A percentile compares a stretch with the other conserved stretches of the same genome.
These are phyloP conservation scores for Colletotrichum sp. DNA, from an alignment of 2,329 filamentous ascomycete genomes.

Conservation along the genomic window DNA sequence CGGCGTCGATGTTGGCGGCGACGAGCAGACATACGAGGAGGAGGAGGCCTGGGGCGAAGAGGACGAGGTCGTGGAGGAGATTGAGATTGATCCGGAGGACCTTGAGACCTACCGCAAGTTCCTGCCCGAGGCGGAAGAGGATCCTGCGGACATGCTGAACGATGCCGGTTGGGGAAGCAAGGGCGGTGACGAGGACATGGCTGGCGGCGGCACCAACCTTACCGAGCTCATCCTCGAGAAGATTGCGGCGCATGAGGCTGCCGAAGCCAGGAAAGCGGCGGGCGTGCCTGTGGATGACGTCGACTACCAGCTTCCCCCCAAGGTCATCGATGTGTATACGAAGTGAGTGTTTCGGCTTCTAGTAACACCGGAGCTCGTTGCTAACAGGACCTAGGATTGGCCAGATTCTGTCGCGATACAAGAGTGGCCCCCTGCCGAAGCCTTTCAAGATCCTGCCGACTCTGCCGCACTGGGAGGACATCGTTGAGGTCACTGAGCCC, in stretches of 20 bases:
- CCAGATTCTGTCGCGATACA: constrained; percentile 87
- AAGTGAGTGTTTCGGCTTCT: constrained; percentile 59
- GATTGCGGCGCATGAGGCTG: constrained; percentile 88
- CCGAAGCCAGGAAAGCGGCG: constrained; percentile 48
- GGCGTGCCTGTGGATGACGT: constrained; percentile 75
- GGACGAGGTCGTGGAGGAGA: constrained; percentile 71
- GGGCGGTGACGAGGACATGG: constrained; percentile 43
- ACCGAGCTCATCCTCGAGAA: constrained; percentile 93
- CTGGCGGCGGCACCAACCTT: constrained; percentile 72
- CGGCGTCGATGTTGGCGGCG: constrained; percentile 56
- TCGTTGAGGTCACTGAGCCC: constrained; percentile 83
- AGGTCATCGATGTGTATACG: constrained; percentile 92
- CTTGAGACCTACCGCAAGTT: constrained; percentile 92
- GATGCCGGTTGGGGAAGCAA: constrained; percentile 59
- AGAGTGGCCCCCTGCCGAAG: constrained; percentile 95
- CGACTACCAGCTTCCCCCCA: constrained; percentile 83
- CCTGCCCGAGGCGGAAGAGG: constrained; percentile 73
- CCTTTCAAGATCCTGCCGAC: constrained; percentile 97
- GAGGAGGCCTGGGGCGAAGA: constrained; percentile 80
- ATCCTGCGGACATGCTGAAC: constrained; percentile 67
- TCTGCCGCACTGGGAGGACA: constrained; percentile 89
- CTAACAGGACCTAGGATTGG: constrained; percentile 64
- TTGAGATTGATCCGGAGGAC: constrained; percentile 88
- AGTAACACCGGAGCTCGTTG: background rate
- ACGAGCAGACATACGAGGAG: constrained; percentile 54